Evolutionary conservation across 352 stramenopile species (phyloP).

Genomic region (Phytophthora pinifolia): DNA sequence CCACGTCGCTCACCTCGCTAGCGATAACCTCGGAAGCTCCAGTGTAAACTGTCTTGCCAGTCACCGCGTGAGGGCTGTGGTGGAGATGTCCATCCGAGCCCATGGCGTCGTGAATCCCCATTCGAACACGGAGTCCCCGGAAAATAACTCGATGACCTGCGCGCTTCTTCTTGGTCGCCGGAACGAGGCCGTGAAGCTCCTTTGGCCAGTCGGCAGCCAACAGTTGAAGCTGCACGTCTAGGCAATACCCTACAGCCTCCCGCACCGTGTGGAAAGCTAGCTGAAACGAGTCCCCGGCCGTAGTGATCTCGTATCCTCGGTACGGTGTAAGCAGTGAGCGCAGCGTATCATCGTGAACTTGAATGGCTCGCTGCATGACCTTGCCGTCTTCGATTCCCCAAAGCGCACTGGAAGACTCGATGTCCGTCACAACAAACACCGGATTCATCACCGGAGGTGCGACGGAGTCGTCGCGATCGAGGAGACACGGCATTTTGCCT

Average conservation of each 20-base stretch:
- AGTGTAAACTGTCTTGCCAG: slow-evolving; percentile 48
- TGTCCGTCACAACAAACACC: slow-evolving; percentile 68
- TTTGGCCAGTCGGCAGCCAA: slow-evolving; percentile 61
- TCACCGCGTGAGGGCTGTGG: slow-evolving; percentile 45
- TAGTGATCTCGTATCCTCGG: slow-evolving; percentile 77
- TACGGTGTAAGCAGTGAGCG: slow-evolving; percentile 42
- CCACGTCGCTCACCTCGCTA: slow-evolving; percentile 49
- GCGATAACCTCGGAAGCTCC: slow-evolving; percentile 52
- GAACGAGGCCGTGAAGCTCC: slow-evolving; percentile 46
- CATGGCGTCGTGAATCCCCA: slow-evolving; percentile 54
- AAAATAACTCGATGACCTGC: slow-evolving; percentile 43
- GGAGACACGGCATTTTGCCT: slow-evolving; percentile 12
- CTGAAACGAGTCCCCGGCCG: slow-evolving; percentile 67
- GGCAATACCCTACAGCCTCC: slow-evolving; percentile 61
- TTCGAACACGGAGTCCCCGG: slow-evolving; percentile 47
- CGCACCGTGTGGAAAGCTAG: slow-evolving; percentile 66
- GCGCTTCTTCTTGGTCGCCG: slow-evolving; percentile 44
- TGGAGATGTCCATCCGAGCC: slow-evolving; percentile 37
- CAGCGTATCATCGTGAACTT: slow-evolving; percentile 48
- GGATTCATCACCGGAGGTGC: slow-evolving; percentile 36
- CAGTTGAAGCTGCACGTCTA: slow-evolving; percentile 61
- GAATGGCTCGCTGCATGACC: slow-evolving; percentile 46
- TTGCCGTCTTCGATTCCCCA: slow-evolving; percentile 51
- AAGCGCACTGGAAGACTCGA: slow-evolving; percentile 62
- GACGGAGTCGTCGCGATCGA: slow-evolving; percentile 11